Evolutionary conservation across 495 filamentous ascomycete species (phyloP).

Genomic region (Penicillium bovifimosum): DNA sequence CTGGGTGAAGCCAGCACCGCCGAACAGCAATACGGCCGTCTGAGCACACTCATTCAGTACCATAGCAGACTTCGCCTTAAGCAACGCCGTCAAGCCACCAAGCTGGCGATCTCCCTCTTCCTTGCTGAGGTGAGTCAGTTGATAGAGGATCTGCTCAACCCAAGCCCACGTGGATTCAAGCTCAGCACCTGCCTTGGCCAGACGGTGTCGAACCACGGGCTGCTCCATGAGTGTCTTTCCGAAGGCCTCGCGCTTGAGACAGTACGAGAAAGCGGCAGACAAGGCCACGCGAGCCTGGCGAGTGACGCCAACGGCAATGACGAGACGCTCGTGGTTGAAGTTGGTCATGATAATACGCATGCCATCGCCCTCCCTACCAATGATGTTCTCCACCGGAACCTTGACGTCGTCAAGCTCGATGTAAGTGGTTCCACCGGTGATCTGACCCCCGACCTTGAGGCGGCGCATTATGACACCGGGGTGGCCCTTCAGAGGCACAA

Average conservation of each 20-base stretch:
- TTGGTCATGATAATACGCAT: constrained; percentile 79
- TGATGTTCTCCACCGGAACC: constrained; percentile 62
- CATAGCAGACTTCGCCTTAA: constrained; percentile 65
- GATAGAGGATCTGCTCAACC: constrained; percentile 70
- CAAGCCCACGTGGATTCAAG: constrained; percentile 68
- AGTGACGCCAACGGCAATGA: constrained; percentile 57
- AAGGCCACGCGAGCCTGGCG: constrained; percentile 61
- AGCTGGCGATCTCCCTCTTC: constrained; percentile 58
- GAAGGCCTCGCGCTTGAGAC: constrained; percentile 68
- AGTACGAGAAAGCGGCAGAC: constrained; percentile 59
- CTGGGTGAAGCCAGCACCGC: constrained; percentile 65
- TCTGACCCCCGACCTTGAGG: constrained; percentile 55
- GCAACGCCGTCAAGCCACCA: constrained; percentile 63
- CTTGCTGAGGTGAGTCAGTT: constrained; percentile 57
- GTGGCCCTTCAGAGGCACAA: constrained; percentile 60
- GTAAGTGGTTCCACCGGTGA: constrained; percentile 63
- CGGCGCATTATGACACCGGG: constrained; percentile 62
- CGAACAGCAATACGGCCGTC: constrained; percentile 62
- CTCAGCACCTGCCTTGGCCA: constrained; percentile 64
- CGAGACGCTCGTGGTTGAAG: constrained; percentile 75
- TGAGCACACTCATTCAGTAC: constrained; percentile 66
- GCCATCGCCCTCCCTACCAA: constrained; percentile 64
- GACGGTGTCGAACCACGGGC: constrained; percentile 64
- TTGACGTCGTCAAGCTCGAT: constrained; percentile 71
- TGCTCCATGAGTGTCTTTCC: constrained; percentile 69